Conservation (phyloP, 768 basidiomycete genomes). For the Neoboletus magnificus region DNA sequence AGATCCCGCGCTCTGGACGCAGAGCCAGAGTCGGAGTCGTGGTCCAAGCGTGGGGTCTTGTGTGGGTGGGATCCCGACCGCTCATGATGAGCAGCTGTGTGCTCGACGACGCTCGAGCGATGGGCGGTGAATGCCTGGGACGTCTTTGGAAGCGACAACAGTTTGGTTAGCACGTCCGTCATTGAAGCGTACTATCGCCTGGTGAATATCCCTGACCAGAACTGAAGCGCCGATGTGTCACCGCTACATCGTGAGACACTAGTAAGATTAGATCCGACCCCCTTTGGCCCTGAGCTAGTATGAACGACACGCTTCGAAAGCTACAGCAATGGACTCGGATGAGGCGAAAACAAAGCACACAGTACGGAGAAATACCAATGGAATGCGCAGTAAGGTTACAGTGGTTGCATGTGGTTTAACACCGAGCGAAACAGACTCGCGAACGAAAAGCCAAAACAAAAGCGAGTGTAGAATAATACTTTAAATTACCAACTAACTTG, state of each 20-base stretch:
- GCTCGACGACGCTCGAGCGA: constrained; percentile 36
- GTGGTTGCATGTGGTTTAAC: neutral
- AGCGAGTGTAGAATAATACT: neutral
- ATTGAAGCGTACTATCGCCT: constrained; percentile 16
- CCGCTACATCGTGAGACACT: neutral
- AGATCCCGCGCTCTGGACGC: constrained; percentile 50
- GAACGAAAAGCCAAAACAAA: neutral
- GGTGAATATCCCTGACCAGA: neutral
- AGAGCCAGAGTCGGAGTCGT: constrained; percentile 66
- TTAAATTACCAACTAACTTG: neutral
- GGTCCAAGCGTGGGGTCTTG: constrained; percentile 65
- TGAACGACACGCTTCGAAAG: neutral
- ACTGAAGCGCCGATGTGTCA: too few relatives aligned
- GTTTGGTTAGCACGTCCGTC: constrained; percentile 35
- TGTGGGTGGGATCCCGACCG: constrained; percentile 58
- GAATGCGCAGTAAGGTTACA: neutral
- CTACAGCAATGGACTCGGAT: neutral
- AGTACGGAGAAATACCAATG: neutral
- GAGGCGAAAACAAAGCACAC: neutral
- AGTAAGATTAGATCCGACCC: too few relatives aligned
- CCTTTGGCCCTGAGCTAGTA: neutral
- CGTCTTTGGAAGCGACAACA: constrained; percentile 49
- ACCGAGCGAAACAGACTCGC: neutral
- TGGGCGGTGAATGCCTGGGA: constrained; percentile 49
- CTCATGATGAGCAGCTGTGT: constrained; percentile 29